These are phyloP conservation scores for Ephemerocybe angulata DNA, from an alignment of 768 basidiomycete genomes.

Conservation along the genomic window DNA sequence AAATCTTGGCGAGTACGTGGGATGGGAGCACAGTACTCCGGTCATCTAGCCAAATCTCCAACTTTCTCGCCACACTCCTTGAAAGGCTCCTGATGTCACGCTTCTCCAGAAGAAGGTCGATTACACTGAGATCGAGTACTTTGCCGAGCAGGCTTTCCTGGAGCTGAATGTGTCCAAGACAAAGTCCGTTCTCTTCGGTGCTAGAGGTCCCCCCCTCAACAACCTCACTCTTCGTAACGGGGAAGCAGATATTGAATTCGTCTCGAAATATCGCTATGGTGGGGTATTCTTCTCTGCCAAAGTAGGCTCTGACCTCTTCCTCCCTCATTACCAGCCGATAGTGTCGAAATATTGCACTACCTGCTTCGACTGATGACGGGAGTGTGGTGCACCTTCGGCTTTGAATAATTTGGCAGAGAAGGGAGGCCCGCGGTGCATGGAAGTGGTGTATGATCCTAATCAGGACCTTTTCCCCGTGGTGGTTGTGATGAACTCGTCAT, in stretches of 20 bases:
- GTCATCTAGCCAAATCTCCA: too few relatives aligned
- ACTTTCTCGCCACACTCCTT: too few relatives aligned
- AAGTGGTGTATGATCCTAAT: too few relatives aligned
- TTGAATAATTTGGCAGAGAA: too few relatives aligned
- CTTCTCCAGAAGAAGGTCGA: not conserved
- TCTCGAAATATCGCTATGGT: not conserved
- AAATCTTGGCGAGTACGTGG: too few relatives aligned
- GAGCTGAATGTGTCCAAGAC: not conserved
- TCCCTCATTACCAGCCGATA: not conserved
- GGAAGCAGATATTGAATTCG: not conserved
- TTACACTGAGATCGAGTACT: not conserved
- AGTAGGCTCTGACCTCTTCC: not conserved
- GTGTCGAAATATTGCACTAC: too few relatives aligned
- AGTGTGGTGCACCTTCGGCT: too few relatives aligned
- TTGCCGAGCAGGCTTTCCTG: not conserved
- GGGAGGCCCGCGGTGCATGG: too few relatives aligned
- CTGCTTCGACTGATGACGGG: too few relatives aligned
- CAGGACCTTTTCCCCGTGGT: too few relatives aligned
- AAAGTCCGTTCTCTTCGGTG: not conserved
- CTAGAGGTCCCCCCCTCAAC: not conserved
- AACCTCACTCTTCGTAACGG: not conserved
- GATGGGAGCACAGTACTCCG: too few relatives aligned
- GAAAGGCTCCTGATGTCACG: not conserved
- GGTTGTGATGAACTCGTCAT: too few relatives aligned
- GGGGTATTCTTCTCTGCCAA: not conserved